Conservation (phyloP, 805 yeast species). For the Myxozyma neglecta region DNA sequence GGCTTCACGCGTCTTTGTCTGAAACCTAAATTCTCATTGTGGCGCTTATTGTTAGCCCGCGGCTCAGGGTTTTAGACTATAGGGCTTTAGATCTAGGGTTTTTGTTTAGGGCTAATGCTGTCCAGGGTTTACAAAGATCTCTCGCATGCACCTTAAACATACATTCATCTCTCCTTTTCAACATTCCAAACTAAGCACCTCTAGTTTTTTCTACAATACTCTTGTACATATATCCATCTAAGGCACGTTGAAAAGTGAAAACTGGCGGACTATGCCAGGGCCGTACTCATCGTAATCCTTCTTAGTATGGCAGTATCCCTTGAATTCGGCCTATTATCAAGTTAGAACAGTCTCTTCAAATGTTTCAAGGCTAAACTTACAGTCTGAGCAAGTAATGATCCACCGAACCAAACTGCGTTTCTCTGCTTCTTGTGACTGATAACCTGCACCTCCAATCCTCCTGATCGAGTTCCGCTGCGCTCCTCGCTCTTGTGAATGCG, state of each 20-base stretch:
- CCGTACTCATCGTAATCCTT: conserved; percentile 97
- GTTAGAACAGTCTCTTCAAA: conserved; percentile 1
- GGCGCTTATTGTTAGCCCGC: not conserved
- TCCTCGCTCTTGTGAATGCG: conserved; percentile 81
- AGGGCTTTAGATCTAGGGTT: too few species aligned
- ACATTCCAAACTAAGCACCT: not conserved
- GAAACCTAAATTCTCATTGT: too few species aligned
- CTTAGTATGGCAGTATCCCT: conserved; percentile 94
- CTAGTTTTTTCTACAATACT: not conserved
- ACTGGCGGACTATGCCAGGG: conserved; percentile 95
- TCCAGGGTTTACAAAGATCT: not conserved
- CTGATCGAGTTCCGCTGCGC: conserved; percentile 67
- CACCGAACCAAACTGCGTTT: conserved; percentile 99
- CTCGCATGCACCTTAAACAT: not conserved
- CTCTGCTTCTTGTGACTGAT: conserved; percentile 96
- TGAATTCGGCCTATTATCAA: conserved; percentile 63
- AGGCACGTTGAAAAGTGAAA: conserved; percentile 90
- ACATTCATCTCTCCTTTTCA: not conserved
- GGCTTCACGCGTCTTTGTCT: too few species aligned
- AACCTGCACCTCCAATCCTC: conserved; percentile 96
- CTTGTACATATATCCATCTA: conserved; percentile 37
- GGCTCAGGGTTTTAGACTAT: not conserved
- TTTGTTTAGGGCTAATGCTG: too few species aligned
- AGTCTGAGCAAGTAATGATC: conserved; percentile 93
- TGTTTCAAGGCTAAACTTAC: conserved; percentile 33